Evolutionary conservation across 768 basidiomycete genomes (phyloP).

Genomic region (Tremella yokohamensis): DNA sequence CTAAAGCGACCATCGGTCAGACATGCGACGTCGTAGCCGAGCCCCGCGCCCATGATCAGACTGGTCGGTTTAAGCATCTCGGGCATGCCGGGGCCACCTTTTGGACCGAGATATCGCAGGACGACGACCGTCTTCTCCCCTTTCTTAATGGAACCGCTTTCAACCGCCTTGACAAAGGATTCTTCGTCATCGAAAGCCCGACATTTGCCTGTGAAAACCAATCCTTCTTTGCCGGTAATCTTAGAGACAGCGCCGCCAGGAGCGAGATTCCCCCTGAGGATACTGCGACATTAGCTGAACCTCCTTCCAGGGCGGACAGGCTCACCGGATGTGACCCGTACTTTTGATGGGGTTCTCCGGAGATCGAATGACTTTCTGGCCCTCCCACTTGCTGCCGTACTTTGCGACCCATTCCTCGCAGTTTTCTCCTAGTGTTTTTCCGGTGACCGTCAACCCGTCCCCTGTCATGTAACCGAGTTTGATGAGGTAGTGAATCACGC

Average conservation of each 20-base stretch:
- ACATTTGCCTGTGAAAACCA: conserved; percentile 81
- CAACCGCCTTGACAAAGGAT: conserved; percentile 80
- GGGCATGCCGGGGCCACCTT: conserved; percentile 97
- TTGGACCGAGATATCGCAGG: conserved; percentile 90
- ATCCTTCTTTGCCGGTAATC: conserved; percentile 87
- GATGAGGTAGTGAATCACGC: conserved; percentile 82
- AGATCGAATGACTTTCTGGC: conserved; percentile 73
- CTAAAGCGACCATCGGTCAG: conserved; percentile 97
- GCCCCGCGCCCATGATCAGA: conserved; percentile 96
- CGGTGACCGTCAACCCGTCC: conserved; percentile 83
- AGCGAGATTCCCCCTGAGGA: conserved; percentile 81
- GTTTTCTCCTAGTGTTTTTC: conserved; percentile 84
- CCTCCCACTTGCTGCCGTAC: conserved; percentile 56
- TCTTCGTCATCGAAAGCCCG: conserved; percentile 88
- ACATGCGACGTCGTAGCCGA: conserved; percentile 93
- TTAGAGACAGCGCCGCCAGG: conserved; percentile 87
- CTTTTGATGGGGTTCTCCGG: conserved; percentile 76
- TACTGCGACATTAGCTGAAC: conserved; percentile 17
- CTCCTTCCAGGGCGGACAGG: not conserved
- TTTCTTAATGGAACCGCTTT: conserved; percentile 79
- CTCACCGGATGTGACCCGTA: conserved; percentile 72
- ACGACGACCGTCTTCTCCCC: conserved; percentile 97
- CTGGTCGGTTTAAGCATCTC: conserved; percentile 99
- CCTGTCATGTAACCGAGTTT: conserved; percentile 87
- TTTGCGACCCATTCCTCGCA: conserved; percentile 69